Evolutionary conservation across 345 rosid genomes (phyloP).

Genomic region (Citropsis articulata): DNA sequence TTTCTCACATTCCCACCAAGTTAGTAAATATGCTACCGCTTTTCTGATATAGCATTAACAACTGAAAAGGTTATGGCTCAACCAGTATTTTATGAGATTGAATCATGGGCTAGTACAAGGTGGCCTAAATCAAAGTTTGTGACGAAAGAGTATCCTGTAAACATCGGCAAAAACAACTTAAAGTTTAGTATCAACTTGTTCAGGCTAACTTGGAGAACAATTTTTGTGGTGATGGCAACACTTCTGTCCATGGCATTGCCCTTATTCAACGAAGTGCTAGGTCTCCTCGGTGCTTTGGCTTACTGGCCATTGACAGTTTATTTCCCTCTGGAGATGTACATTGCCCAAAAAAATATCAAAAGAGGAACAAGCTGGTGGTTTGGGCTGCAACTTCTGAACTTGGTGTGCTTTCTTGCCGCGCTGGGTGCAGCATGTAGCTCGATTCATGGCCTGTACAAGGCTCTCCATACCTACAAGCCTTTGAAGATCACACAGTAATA

Average conservation of each 20-base stretch:
- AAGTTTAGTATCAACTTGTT: conserved; percentile 2
- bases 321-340: conserved; percentile 32
- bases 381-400: conserved; percentile 14
- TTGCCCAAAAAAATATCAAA: conserved; percentile 19
- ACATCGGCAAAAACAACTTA: not conserved
- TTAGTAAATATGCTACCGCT: too few species aligned
- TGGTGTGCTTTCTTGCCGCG: conserved; percentile 19
- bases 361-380: conserved; percentile 10
- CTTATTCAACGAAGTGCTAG: conserved; percentile 31
- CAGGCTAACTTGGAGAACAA: conserved; percentile 27
- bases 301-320: conserved; percentile 31
- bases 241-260: conserved; percentile 27
- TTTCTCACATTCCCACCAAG: too few species aligned
- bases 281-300: conserved; percentile 22
- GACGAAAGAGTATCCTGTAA: not conserved
- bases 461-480: conserved; percentile 9
- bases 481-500: not conserved
- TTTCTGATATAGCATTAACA: too few species aligned
- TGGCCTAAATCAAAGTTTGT: conserved; percentile 23
- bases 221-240: conserved; percentile 13
- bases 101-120: conserved; percentile 19
- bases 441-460: conserved; percentile 18
- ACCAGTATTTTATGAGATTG: conserved; percentile 16
- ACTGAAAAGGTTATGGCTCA: conserved; percentile 20
- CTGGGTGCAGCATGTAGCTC: conserved; percentile 21